These are phyloP conservation scores for Dalbergia oliveri DNA, from an alignment of 306 rosid species.

Conservation along the genomic window DNA sequence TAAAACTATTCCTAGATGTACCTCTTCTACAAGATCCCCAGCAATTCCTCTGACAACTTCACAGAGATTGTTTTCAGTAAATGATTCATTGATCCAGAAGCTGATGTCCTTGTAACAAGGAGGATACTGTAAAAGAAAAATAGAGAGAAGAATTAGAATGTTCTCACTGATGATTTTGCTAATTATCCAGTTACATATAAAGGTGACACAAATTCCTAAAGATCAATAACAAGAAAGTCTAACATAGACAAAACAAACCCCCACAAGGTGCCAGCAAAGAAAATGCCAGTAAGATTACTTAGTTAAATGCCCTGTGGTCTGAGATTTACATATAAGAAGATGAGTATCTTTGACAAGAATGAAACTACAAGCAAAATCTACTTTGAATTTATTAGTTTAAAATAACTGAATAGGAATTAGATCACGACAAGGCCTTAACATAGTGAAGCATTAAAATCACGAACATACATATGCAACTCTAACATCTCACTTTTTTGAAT, in stretches of 20 bases:
- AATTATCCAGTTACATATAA: constrained; percentile 8
- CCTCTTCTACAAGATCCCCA: constrained; percentile 99
- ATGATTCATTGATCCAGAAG: constrained; percentile 90
- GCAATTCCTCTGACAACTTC: constrained; percentile 95
- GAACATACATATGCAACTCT: constrained; percentile 4
- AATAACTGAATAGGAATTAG: constrained; percentile 9
- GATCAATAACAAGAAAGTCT: constrained; percentile 12
- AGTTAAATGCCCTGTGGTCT: constrained; percentile 15
- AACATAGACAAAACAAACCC: constrained; percentile 12
- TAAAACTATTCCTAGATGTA: constrained; percentile 48
- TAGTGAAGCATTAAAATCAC: constrained; percentile 25
- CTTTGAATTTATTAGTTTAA: constrained; percentile 3
- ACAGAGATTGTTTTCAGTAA: constrained; percentile 94
- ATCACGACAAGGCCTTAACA: constrained; percentile 28
- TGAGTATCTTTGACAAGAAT: constrained; percentile 18
- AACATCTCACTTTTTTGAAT: constrained; percentile 9
- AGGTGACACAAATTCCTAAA: constrained; percentile 17
- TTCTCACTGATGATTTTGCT: neutral
- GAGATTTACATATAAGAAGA: constrained; percentile 32
- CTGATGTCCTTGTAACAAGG: constrained; percentile 98
- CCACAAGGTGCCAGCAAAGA: neutral
- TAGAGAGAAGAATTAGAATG: constrained; percentile 30
- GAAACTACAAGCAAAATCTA: constrained; percentile 34
- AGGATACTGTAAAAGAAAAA: constrained; percentile 73
- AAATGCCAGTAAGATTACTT: neutral